Evolutionary conservation across 2,329 filamentous ascomycete species (phyloP), one percentile per base, ranked within the genome.

Genomic region (Diplodia corticola): DNA sequence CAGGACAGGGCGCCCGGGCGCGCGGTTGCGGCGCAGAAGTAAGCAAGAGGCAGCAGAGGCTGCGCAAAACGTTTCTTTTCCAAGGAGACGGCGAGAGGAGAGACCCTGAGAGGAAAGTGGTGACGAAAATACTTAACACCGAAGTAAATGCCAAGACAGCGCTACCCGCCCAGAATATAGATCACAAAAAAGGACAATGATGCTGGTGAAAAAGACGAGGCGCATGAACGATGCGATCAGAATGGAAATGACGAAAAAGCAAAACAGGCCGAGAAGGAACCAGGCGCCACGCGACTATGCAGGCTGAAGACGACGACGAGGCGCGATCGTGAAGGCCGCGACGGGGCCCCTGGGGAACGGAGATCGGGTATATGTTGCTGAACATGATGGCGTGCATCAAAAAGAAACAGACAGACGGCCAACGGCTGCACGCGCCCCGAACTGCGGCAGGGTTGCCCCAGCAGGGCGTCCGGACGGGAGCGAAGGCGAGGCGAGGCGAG

Each of bases 311-410:
- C 57, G 57, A 49, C 13, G 28, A 28, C 57, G 57, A 15, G 22
- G 63, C 51, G 40, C 44, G 63, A 65, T 57, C 51, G 28, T 65
- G 30, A 57, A 65, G 40, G 64, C 46, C 55, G 35, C 57, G 40
- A 66, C 24, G 30, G 55, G 53, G 55, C 55, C 54, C 50, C 55
- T 37, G 46, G 55, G 55, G 50, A 44, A 48, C 48, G 33, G 30
- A 61, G 54, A 66, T 66, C 46, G 64, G 54, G 64, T 66, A 66
- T 61, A 51, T 50, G 63, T 59, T 65, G 63, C 63, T 57, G 63
- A 49, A 65, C 37, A 65, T 61, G 57, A 61, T 40, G 63, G 63
- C 63, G 37, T 59, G 63, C 63, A 55, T 55, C 63, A 59, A 57
- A 65, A 57, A 51, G 63, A 65, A 65, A 65, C 63, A 59, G 44